Evolutionary conservation across 805 yeast species (phyloP).

Genomic region (Ascoidea tarda): DNA sequence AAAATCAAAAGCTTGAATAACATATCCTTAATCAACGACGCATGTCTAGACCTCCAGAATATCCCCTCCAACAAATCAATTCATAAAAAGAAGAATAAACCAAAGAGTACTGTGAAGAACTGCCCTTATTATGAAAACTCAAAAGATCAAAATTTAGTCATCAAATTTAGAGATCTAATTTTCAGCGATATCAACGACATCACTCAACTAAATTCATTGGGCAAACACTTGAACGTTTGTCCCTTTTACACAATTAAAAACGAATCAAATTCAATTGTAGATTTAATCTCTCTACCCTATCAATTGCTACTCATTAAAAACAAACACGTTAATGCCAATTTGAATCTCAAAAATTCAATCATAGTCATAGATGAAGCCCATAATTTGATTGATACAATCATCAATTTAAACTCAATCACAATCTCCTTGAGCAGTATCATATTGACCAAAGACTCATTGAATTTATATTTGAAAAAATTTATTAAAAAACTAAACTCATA

Average conservation of each 20-base stretch:
- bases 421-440: conserved; percentile 36
- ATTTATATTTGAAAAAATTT: conserved; percentile 44
- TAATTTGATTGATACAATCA: conserved; percentile 66
- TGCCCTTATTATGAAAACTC: conserved; percentile 29
- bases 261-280: conserved; percentile 36
- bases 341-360: conserved; percentile 48
- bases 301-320: conserved; percentile 43
- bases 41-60: conserved; percentile 60
- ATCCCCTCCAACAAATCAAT: conserved; percentile 12
- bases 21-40: conserved; percentile 55
- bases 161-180: conserved; percentile 32
- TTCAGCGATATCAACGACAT: conserved; percentile 39
- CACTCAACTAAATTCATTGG: conserved; percentile 59
- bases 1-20: conserved; percentile 35
- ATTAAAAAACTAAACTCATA: conserved; percentile 51
- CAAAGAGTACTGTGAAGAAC: conserved; percentile 8
- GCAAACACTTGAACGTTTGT: conserved; percentile 43
- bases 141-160: conserved; percentile 13
- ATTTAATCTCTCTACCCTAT: conserved; percentile 75
- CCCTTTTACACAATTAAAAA: conserved; percentile 71
- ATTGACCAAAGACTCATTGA: conserved; percentile 31
- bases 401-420: conserved; percentile 49
- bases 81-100: conserved; percentile 3
- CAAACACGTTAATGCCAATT: conserved; percentile 26
- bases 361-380: conserved; percentile 90